A percentile compares a stretch with the other conserved stretches of the same genome.
phyloP scores from a whole-genome alignment of 2,329 filamentous ascomycete genomes.

The Alternaria triticina region DNA sequence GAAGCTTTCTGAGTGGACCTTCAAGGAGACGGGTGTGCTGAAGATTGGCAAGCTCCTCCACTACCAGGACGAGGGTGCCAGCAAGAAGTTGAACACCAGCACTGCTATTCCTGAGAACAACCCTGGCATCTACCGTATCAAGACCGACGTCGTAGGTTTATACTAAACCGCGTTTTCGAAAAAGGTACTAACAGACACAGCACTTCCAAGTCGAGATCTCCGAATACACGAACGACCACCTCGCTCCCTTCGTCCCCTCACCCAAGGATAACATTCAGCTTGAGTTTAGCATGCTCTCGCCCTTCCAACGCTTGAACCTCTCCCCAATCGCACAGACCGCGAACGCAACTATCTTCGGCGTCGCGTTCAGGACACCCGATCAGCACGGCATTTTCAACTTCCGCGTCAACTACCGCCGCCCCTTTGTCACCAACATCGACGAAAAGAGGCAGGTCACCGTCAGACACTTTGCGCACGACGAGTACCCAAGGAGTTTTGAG shows the following conservation, averaged over 20 bases:
- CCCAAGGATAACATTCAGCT: slow-evolving; percentile 80
- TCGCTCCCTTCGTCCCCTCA: slow-evolving; percentile 74
- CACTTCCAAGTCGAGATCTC: slow-evolving; percentile 88
- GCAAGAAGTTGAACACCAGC: slow-evolving; percentile 50
- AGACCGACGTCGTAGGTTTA: slow-evolving; percentile 88
- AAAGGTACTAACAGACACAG: slow-evolving; percentile 54
- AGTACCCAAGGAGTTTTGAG: slow-evolving; percentile 88
- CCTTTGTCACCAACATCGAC: slow-evolving; percentile 86
- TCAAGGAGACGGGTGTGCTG: slow-evolving; percentile 90
- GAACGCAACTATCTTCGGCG: slow-evolving; percentile 75
- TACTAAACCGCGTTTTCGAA: background rate
- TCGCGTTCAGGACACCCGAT: slow-evolving; percentile 83
- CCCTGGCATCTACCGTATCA: slow-evolving; percentile 90
- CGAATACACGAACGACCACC: slow-evolving; percentile 79
- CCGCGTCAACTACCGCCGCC: slow-evolving; percentile 94
- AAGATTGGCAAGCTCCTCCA: slow-evolving; percentile 85
- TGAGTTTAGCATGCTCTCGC: slow-evolving; percentile 98
- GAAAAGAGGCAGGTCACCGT: slow-evolving; percentile 96
- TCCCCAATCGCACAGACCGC: slow-evolving; percentile 61
- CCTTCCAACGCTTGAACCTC: slow-evolving; percentile 88
- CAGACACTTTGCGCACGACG: slow-evolving; percentile 94
- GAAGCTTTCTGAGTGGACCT: slow-evolving; percentile 90
- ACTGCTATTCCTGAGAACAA: slow-evolving; percentile 63
- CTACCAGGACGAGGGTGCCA: slow-evolving; percentile 64
- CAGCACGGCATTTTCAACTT: slow-evolving; percentile 99